Base-by-base conservation (phyloP, 2,329 filamentous ascomycete genomes). In the Aspergillus ochraceus region DNA sequence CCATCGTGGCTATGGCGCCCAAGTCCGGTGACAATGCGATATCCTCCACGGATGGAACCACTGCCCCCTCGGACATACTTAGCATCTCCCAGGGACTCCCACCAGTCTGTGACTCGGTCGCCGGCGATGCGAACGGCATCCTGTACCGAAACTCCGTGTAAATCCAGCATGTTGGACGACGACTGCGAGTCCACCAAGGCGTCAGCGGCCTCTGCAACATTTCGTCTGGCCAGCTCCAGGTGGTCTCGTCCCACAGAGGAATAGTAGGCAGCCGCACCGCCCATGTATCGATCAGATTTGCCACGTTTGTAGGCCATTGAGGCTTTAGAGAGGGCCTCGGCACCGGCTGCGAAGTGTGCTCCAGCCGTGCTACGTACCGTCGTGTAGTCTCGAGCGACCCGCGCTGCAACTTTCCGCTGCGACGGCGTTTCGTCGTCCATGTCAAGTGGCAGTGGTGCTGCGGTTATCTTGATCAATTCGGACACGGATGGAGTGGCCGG, bases 111-210 rank as follows among this genome's bases (percentile, higher is more conserved):
- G 0, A 90, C 88, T 42, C 83, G 83, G 51, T 87, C 82, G 30
- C 84, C 83, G 1, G 90, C 88, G 64, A 97, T 97, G 3, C 90
- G 83, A 30, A 92, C 87, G 1, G 90, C 94, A 72, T 96, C 90
- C 52, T 87, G 81, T 1, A 97, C 92, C 49, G 83, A 87, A 5
- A 97, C 86, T 6, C 92, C 91, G 73, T 98, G 94, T 26, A 98
- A 79, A 74, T 98, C 94, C 8, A 96, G 80, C 20, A 82, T 79
- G 1, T 76, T 80, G 1, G 73, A 60, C 0, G 81, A 83, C 54
- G 90, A 93, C 70, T 92, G 89, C 10, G 77, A 71, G 11, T 87
- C 82, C 1, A 94, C 93, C 3, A 89, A 81, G 0, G 84, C 76
- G 68, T 95, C 89, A 1, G 92, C 91, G 1, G 87, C 87, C 0